A percentile compares a stretch with the other conserved stretches of the same genome.
Conservation (phyloP, 1,284 basidiomycete genomes). For the Volvariella volvacea region DNA sequence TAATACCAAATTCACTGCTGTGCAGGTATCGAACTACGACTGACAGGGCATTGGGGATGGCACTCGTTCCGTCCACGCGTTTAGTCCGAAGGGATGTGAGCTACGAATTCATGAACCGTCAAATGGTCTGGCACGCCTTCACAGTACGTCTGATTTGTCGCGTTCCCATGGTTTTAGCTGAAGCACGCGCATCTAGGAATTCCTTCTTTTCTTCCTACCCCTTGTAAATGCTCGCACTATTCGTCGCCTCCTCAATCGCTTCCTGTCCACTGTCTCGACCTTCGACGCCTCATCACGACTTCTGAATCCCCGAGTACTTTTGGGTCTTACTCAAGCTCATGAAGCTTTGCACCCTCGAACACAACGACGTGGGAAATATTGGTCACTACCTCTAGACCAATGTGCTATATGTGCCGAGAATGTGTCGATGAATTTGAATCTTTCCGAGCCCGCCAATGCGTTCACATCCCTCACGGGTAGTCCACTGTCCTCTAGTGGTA, state of each 20-base stretch:
- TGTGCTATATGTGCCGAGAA: constrained; percentile 79
- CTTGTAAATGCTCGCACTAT: constrained; percentile 66
- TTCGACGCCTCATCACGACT: constrained; percentile 17
- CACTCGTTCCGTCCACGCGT: constrained; percentile 68
- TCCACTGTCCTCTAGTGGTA: constrained; percentile 8
- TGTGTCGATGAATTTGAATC: constrained; percentile 51
- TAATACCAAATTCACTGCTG: neutral
- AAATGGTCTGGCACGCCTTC: constrained; percentile 99
- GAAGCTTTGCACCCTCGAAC: neutral
- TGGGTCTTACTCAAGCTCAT: neutral
- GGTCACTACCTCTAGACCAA: constrained; percentile 55
- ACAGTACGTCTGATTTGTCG: constrained; percentile 54
- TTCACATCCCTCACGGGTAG: constrained; percentile 32
- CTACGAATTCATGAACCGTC: constrained; percentile 99
- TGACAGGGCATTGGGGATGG: constrained; percentile 78
- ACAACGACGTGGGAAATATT: constrained; percentile 49
- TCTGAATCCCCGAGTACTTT: constrained; percentile 1
- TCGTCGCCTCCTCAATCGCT: constrained; percentile 48
- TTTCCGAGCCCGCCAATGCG: constrained; percentile 45
- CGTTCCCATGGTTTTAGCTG: constrained; percentile 4
- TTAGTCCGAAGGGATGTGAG: constrained; percentile 82
- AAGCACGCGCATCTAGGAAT: constrained; percentile 61
- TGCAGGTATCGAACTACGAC: constrained; percentile 79
- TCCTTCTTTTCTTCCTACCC: constrained; percentile 89
- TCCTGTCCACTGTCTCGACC: constrained; percentile 33